Percentiles rank a stretch among this genome's conserved stretches.
Evolutionary conservation across 345 rosid species (phyloP).

Genomic region (Arabis hirsuta): DNA sequence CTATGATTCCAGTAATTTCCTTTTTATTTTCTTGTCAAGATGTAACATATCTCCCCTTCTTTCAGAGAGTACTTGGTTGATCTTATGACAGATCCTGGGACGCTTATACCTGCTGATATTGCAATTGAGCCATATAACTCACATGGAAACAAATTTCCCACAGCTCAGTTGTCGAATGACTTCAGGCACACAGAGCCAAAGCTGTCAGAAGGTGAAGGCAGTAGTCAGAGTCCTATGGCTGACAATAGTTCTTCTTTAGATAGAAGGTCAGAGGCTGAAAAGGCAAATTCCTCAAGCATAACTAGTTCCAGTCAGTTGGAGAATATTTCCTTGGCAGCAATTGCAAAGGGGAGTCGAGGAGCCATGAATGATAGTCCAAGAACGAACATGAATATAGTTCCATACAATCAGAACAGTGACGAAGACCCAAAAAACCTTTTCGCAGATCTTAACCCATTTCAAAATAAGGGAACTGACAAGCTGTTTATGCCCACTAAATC

Average conservation of each 20-base stretch:
- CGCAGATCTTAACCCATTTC: slow-evolving; percentile 95
- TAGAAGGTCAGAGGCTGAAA: slow-evolving; percentile 50
- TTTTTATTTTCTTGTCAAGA: slow-evolving; percentile 2
- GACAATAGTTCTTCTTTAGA: slow-evolving; percentile 46
- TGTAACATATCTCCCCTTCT: slow-evolving; percentile 42
- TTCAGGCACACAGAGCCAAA: slow-evolving; percentile 52
- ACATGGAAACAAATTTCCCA: slow-evolving; percentile 51
- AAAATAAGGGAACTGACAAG: slow-evolving; percentile 80
- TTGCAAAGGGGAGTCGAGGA: slow-evolving; percentile 73
- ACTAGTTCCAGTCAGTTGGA: slow-evolving; percentile 57
- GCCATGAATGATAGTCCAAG: slow-evolving; percentile 62
- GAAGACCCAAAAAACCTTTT: slow-evolving; percentile 84
- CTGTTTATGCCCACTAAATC: slow-evolving; percentile 56
- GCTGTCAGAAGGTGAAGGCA: slow-evolving; percentile 70
- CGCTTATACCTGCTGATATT: slow-evolving; percentile 95
- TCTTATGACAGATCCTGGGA: slow-evolving; percentile 99
- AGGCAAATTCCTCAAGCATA: slow-evolving; percentile 44
- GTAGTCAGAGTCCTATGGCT: slow-evolving; percentile 54
- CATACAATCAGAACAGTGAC: slow-evolving; percentile 63
- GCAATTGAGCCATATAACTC: slow-evolving; percentile 58
- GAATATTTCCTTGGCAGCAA: slow-evolving; percentile 52
- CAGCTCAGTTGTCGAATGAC: slow-evolving; percentile 52
- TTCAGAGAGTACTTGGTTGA: slow-evolving; percentile 98
- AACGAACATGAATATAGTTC: slow-evolving; percentile 74
- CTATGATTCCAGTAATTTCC: slow-evolving; percentile 23